Percentiles rank a stretch among this genome's conserved stretches.
These are phyloP conservation scores for Neophaeococcomyces aloes DNA, from an alignment of 2,329 filamentous ascomycete genomes.

Conservation along the genomic window DNA sequence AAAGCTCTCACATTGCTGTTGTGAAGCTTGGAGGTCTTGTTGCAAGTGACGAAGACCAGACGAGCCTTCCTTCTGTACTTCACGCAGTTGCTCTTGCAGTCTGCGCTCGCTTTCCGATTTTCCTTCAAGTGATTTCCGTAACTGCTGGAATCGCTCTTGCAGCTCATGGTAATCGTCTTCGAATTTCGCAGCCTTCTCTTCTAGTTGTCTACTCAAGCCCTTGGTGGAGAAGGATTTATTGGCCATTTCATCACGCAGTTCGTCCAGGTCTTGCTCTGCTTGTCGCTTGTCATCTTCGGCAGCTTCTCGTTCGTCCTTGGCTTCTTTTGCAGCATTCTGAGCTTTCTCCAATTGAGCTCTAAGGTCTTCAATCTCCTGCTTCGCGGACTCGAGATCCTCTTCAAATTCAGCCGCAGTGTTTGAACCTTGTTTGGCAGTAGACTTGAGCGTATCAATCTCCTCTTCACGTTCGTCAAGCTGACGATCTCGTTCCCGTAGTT, in stretches of 20 bases:
- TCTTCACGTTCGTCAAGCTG: slow-evolving; percentile 64
- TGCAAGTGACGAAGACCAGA: slow-evolving; percentile 30
- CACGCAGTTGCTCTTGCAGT: slow-evolving; percentile 34
- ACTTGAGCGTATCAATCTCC: slow-evolving; percentile 57
- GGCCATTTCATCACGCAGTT: slow-evolving; percentile 63
- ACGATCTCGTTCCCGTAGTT: slow-evolving; percentile 65
- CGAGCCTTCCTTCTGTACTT: slow-evolving; percentile 30
- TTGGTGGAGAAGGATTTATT: slow-evolving; percentile 70
- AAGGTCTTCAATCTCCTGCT: slow-evolving; percentile 33
- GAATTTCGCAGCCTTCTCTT: slow-evolving; percentile 57
- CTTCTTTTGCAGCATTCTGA: slow-evolving; percentile 28
- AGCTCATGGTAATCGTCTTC: slow-evolving; percentile 54
- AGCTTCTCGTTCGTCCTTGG: slow-evolving; percentile 37
- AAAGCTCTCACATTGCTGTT: slow-evolving; percentile 37
- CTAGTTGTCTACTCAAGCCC: slow-evolving; percentile 62
- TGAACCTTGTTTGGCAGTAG: slow-evolving; percentile 34
- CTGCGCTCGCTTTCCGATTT: slow-evolving; percentile 33
- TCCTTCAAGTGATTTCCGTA: slow-evolving; percentile 36
- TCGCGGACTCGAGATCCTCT: slow-evolving; percentile 38
- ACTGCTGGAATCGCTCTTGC: slow-evolving; percentile 34
- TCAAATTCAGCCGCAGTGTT: slow-evolving; percentile 38
- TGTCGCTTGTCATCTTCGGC: slow-evolving; percentile 43
- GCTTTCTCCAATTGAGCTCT: slow-evolving; percentile 33
- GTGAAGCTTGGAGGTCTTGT: slow-evolving; percentile 34
- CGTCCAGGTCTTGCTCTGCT: slow-evolving; percentile 46